phyloP scores from a whole-genome alignment of 139 green algal genomes.

The Chlorella ohadii region DNA sequence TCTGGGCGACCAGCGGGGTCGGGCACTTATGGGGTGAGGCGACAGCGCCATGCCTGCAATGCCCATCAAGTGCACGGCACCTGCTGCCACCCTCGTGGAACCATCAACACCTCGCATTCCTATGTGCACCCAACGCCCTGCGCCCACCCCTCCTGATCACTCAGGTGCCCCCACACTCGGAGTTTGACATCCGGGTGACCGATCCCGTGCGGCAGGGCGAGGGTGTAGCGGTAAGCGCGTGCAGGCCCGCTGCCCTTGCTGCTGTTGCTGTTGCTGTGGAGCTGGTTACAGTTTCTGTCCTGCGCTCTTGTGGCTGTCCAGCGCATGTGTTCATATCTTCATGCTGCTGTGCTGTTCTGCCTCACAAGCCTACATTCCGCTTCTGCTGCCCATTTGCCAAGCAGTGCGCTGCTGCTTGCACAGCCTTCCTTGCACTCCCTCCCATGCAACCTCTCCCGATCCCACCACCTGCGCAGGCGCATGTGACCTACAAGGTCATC shows the following conservation, averaged over 20 bases:
- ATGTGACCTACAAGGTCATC: slow-evolving; percentile 81
- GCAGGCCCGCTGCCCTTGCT: no score
- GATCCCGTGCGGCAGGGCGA: slow-evolving; percentile 96
- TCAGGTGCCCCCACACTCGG: slow-evolving; percentile 20
- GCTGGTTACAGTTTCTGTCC: no score
- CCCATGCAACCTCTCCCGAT: not conserved
- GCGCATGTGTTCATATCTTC: no score
- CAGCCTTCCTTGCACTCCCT: not conserved
- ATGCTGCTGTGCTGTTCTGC: no score
- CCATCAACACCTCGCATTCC: not conserved
- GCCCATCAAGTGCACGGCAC: no score
- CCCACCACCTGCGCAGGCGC: slow-evolving; percentile 37
- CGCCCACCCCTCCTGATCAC: not conserved
- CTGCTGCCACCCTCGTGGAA: no score
- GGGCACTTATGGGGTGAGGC: slow-evolving; percentile 12
- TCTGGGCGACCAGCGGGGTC: not conserved
- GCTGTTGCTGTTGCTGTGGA: no score
- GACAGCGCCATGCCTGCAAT: not conserved
- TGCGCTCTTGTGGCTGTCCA: no score
- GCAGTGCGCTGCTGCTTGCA: no score
- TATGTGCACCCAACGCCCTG: not conserved
- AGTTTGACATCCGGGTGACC: slow-evolving; percentile 75
- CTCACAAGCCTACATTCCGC: no score
- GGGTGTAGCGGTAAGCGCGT: slow-evolving; percentile 62
- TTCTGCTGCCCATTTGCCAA: no score